Evolutionary conservation across 2,329 filamentous ascomycete genomes (phyloP).

Genomic region (Zasmidium citrigriseum): DNA sequence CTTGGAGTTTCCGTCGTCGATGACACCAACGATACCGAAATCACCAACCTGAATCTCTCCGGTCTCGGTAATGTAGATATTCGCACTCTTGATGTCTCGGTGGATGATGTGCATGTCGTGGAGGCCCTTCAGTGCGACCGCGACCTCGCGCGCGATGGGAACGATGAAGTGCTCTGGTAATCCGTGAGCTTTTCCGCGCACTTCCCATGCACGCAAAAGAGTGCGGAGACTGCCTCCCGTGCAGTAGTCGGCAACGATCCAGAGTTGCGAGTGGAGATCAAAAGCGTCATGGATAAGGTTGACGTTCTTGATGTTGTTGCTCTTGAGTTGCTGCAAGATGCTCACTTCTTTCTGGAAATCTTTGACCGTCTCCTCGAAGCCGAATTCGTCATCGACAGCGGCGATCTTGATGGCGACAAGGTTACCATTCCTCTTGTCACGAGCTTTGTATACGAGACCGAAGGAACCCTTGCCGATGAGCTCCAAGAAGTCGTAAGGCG

Average conservation of each 20-base stretch:
- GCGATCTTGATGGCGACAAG: constrained; percentile 80
- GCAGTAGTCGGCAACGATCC: constrained; percentile 87
- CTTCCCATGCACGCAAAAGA: constrained; percentile 50
- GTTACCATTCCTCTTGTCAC: constrained; percentile 43
- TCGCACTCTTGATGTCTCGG: constrained; percentile 69
- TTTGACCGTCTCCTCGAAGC: constrained; percentile 56
- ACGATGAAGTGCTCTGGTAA: constrained; percentile 64
- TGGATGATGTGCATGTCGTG: constrained; percentile 68
- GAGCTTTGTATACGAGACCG: constrained; percentile 71
- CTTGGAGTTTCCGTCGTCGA: constrained; percentile 72
- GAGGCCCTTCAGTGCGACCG: constrained; percentile 61
- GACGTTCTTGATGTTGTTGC: constrained; percentile 74
- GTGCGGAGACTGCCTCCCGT: constrained; percentile 78
- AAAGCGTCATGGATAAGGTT: constrained; percentile 80
- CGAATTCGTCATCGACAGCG: constrained; percentile 76
- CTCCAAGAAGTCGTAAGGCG: constrained; percentile 68
- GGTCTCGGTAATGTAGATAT: constrained; percentile 75
- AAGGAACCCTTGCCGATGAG: constrained; percentile 75
- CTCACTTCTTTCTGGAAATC: constrained; percentile 64
- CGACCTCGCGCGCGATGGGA: constrained; percentile 64
- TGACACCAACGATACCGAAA: constrained; percentile 78
- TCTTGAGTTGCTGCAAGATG: constrained; percentile 70
- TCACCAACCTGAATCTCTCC: constrained; percentile 80
- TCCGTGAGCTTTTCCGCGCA: constrained; percentile 28
- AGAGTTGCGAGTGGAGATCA: constrained; percentile 75